Percentiles rank a stretch among this genome's conserved stretches.
Evolutionary conservation across 2,329 filamentous ascomycete species (phyloP).

Genomic region (Aureobasidium musti): DNA sequence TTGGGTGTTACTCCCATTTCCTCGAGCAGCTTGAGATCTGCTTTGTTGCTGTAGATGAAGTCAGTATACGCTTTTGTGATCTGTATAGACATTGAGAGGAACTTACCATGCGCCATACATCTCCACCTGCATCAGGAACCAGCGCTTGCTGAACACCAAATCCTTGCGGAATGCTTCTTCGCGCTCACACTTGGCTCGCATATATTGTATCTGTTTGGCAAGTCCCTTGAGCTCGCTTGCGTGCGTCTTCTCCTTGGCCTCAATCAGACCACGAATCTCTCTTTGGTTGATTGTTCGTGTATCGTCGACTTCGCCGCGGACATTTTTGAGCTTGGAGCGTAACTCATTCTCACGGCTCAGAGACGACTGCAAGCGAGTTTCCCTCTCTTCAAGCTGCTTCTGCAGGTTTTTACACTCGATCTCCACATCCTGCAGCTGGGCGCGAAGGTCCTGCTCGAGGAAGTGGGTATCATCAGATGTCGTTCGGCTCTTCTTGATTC

Average conservation of each 20-base stretch:
- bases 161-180: constrained; percentile 79
- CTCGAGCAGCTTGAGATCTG: constrained; percentile 81
- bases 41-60: constrained; percentile 72
- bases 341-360: constrained; percentile 43
- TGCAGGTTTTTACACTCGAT: constrained; percentile 46
- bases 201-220: constrained; percentile 86
- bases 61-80: constrained; percentile 19
- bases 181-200: constrained; percentile 76
- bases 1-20: constrained; percentile 71
- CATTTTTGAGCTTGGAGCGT: constrained; percentile 38
- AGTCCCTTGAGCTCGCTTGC: constrained; percentile 77
- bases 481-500: constrained; percentile 36
- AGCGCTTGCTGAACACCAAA: constrained; percentile 83
- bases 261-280: constrained; percentile 37
- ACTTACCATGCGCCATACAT: constrained; percentile 89
- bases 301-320: constrained; percentile 32
- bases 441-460: constrained; percentile 45
- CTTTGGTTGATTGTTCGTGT: constrained; percentile 35
- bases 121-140: constrained; percentile 75
- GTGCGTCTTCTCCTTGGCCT: constrained; percentile 65
- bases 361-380: constrained; percentile 38
- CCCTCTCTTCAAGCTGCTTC: constrained; percentile 40
- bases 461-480: constrained; percentile 37
- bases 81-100: neutral
- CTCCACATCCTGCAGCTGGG: constrained; percentile 44